Evolutionary conservation across 306 rosid species (phyloP), one percentile per base, ranked within the genome.

Genomic region (Rubus parviflorus): DNA sequence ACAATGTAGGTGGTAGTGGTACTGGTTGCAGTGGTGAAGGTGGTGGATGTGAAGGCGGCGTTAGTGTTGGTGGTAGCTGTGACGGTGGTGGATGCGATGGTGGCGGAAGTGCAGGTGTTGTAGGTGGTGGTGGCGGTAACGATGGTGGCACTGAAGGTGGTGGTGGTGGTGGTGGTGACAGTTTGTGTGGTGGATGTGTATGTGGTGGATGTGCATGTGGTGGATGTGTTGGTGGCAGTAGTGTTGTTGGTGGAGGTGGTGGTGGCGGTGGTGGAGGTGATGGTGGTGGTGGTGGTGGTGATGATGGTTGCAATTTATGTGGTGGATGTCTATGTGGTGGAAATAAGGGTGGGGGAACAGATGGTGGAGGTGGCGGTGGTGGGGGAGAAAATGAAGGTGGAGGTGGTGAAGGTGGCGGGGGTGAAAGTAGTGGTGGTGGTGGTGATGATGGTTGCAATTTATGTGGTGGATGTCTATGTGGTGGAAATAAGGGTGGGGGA

Each of bases 131-230:
- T 2, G 60, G 62, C 4, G 41, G 13, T 17, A 9, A 2, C 4
- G 61, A 1, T 16, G 30, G 61, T n/a, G 4, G 16, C 0, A 3
- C 4, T 48, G 41, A 1, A 11, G 41, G 66, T 11, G 40, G n/a
- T 35, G 67, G 9, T 23, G 6, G 64, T 4, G 1, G 0, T 0
- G 0, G 30, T 25, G 30, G 30, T 25, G n/a, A n/a, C n/a, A n/a
- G 61, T 54, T 54, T 19, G 19, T 7, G 30, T 8, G 10, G 30
- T 56, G 61, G 61, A 58, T 8, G 23, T 23, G 38, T 20, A 22
- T 42, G 6, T 0, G 1, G 46, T 0, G 2, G 46, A 4, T 5
- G 3, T 1, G 1, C 1, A 1, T 0, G 8, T 5, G 46, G 46
- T 42, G 46, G 46, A 42, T 42, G 8, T 42, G 8, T 8, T 42